These are phyloP conservation scores for Cyberlindnera maclurae DNA, from an alignment of 805 yeast genomes.

Conservation along the genomic window DNA sequence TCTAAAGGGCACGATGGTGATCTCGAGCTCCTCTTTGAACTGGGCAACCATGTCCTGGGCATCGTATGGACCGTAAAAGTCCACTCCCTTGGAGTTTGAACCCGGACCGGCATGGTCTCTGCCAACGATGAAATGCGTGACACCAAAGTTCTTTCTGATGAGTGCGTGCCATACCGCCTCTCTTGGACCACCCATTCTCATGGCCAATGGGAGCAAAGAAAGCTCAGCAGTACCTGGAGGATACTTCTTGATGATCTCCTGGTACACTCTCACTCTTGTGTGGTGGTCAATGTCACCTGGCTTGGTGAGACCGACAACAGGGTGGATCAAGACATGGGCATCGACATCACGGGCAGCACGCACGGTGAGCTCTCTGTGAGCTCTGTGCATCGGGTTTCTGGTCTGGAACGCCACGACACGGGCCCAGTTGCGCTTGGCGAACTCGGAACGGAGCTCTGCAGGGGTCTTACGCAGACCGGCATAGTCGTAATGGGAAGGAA, in stretches of 20 bases:
- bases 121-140: constrained; percentile 94
- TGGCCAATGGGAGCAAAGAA: constrained; percentile 85
- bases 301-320: constrained; percentile 93
- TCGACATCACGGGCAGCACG: constrained; percentile 93
- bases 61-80: constrained; percentile 95
- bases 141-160: constrained; percentile 93
- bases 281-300: constrained; percentile 98
- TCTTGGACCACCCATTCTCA: constrained; percentile 99
- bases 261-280: constrained; percentile 92
- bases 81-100: constrained; percentile 76
- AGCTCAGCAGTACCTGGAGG: constrained; percentile 92
- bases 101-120: constrained; percentile 99
- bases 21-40: constrained; percentile 70
- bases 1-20: constrained; percentile 91
- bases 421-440: constrained; percentile 74
- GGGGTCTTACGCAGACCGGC: constrained; percentile 85
- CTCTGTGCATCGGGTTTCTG: constrained; percentile 98
- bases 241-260: constrained; percentile 84
- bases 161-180: constrained; percentile 99
- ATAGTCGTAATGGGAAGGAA: constrained; percentile 88
- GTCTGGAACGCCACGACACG: constrained; percentile 95
- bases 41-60: constrained; percentile 85
- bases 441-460: constrained; percentile 81
- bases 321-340: constrained; percentile 85
- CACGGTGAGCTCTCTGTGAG: constrained; percentile 92